Percentiles rank a stretch among this genome's conserved stretches.
Evolutionary conservation across 2,329 filamentous ascomycete species (phyloP).

Genomic region (Phaeoacremonium minimum): DNA sequence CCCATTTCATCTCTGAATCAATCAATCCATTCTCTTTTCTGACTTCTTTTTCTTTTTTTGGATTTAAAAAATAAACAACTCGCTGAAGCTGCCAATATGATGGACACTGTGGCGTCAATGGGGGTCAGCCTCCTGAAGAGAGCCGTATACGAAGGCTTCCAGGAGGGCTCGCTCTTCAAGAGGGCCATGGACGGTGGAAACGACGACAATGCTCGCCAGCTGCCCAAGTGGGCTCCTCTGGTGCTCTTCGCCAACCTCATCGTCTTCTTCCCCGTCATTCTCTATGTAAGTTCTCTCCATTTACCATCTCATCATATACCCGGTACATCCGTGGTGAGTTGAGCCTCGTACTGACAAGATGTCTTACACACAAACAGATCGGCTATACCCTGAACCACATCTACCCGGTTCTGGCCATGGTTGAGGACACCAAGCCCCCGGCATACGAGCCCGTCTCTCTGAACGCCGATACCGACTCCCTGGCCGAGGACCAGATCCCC

Average conservation of each 20-base stretch:
- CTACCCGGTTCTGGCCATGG: constrained; percentile 51
- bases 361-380: constrained; percentile 26
- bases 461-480: constrained; percentile 26
- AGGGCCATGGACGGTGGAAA: constrained; percentile 4
- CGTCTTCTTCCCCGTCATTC: constrained; percentile 37
- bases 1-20: too few species aligned
- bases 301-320: too few species aligned
- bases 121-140: too few species aligned
- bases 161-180: constrained; percentile 7
- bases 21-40: too few species aligned
- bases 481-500: constrained; percentile 23
- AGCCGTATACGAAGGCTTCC: too few species aligned
- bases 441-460: constrained; percentile 48
- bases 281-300: constrained; percentile 38
- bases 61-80: too few species aligned
- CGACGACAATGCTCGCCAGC: constrained; percentile 12
- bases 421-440: constrained; percentile 54
- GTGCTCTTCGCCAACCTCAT: constrained; percentile 35
- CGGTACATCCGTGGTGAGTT: too few species aligned
- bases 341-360: neutral
- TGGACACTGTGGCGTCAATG: too few species aligned
- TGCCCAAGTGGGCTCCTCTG: constrained; percentile 33
- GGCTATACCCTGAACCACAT: constrained; percentile 46
- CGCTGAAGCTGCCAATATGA: too few species aligned
- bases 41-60: too few species aligned